These are phyloP conservation scores for Fusarium coffeatum DNA, from an alignment of 2,329 filamentous ascomycete species.

Conservation along the genomic window DNA sequence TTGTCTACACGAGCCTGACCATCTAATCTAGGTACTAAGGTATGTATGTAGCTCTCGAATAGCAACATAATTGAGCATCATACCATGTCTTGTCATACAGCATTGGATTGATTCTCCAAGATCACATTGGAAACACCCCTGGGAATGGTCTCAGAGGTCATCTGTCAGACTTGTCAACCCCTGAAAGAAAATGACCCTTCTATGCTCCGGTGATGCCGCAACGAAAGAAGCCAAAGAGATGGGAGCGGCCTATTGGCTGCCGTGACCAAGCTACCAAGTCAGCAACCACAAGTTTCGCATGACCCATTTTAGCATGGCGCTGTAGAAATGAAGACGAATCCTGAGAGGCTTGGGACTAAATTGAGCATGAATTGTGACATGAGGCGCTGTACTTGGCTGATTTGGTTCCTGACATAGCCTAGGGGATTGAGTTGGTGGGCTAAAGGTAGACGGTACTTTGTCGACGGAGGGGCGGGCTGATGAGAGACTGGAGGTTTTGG, in stretches of 20 bases:
- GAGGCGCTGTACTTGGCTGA: slow-evolving; percentile 12
- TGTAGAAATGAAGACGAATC: slow-evolving; percentile 4
- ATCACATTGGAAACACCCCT: neutral
- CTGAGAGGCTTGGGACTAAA: slow-evolving; percentile 13
- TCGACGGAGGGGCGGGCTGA: slow-evolving; percentile 13
- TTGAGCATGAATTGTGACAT: slow-evolving; percentile 1
- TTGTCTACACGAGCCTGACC: neutral
- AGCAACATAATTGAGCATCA: neutral
- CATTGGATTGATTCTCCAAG: neutral
- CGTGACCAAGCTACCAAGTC: slow-evolving; percentile 40
- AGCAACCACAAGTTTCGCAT: slow-evolving; percentile 27
- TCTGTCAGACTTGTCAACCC: neutral
- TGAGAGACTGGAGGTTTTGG: slow-evolving; percentile 9
- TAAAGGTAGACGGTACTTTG: slow-evolving; percentile 30
- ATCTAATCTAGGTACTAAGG: neutral
- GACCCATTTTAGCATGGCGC: slow-evolving; percentile 22
- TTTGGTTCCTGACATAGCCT: slow-evolving; percentile 21
- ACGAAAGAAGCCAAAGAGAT: neutral
- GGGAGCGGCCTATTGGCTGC: slow-evolving; percentile 23
- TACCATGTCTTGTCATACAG: neutral
- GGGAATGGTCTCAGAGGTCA: neutral
- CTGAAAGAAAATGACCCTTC: slow-evolving; percentile 19
- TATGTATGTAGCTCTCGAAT: neutral
- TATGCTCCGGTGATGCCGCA: slow-evolving; percentile 22
- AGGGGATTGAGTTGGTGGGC: slow-evolving; percentile 25